Percentiles rank a stretch among this genome's conserved stretches.
Evolutionary conservation across 208 protist genomes (phyloP).

Genomic region (Novymonas esmeraldas): DNA sequence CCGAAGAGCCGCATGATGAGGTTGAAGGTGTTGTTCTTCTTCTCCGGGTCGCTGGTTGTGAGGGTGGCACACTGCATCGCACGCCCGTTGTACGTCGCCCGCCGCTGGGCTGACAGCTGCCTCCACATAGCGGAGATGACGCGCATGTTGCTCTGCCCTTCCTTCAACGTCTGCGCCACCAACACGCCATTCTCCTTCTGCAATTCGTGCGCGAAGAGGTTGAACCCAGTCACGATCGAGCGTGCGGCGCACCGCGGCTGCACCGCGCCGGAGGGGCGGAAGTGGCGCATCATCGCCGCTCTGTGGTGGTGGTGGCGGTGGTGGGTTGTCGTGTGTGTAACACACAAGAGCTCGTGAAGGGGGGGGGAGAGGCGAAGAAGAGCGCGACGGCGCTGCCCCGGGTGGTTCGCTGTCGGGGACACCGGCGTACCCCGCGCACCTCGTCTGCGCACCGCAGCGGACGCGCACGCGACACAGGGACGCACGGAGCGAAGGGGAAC

Average conservation of each 20-base stretch:
- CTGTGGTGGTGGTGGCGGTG: background rate
- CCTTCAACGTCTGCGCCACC: conserved; percentile 30
- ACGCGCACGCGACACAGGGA: too few relatives aligned
- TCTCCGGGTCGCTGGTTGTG: conserved; percentile 28
- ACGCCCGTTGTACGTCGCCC: conserved; percentile 44
- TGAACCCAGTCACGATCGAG: conserved; percentile 65
- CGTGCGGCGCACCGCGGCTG: conserved; percentile 16
- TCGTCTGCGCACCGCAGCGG: too few relatives aligned
- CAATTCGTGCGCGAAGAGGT: conserved; percentile 50
- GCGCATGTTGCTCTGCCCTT: conserved; percentile 45
- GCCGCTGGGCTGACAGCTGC: conserved; percentile 24
- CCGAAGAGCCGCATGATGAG: conserved; percentile 66
- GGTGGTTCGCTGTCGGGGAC: too few relatives aligned
- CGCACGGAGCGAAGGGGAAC: too few relatives aligned
- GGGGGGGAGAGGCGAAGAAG: background rate
- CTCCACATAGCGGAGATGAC: conserved; percentile 52
- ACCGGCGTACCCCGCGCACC: too few relatives aligned
- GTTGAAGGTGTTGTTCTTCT: conserved; percentile 71
- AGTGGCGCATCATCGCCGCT: conserved; percentile 28
- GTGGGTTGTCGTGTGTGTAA: background rate
- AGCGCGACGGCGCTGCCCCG: background rate
- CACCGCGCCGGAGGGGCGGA: conserved; percentile 4
- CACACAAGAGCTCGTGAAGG: too few relatives aligned
- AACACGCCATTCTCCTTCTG: conserved; percentile 41
- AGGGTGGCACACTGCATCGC: conserved; percentile 39